A percentile compares a stretch with the other conserved stretches of the same genome.
phyloP scores from a whole-genome alignment of 805 yeast genomes.

The Novakomyces olei region DNA sequence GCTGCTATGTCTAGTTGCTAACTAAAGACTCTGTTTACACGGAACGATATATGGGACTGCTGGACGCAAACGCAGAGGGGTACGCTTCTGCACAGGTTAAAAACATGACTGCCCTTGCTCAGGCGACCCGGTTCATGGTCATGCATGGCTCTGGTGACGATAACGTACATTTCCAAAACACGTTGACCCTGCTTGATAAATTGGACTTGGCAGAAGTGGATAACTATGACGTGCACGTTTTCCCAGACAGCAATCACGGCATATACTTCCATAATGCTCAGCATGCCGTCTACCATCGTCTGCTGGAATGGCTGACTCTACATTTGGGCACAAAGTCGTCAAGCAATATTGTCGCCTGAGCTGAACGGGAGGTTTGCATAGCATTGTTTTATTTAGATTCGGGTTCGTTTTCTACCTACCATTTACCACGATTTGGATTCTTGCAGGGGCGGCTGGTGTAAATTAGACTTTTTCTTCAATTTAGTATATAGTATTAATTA shows the following conservation, averaged over 20 bases:
- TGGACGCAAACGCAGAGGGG: conserved; percentile 40
- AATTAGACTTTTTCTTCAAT: too few relatives aligned
- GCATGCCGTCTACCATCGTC: conserved; percentile 44
- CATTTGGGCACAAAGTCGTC: too few relatives aligned
- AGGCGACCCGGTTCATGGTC: conserved; percentile 44
- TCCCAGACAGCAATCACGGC: conserved; percentile 83
- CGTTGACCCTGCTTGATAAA: conserved; percentile 53
- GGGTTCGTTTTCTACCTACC: too few relatives aligned
- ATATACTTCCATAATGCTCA: conserved; percentile 65
- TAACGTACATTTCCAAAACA: conserved; percentile 86
- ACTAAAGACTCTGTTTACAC: conserved; percentile 89
- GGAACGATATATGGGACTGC: conserved; percentile 81
- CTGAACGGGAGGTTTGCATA: too few relatives aligned
- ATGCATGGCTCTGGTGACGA: conserved; percentile 98
- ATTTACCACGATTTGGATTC: too few relatives aligned
- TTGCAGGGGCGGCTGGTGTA: too few relatives aligned
- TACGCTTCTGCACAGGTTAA: conserved; percentile 37
- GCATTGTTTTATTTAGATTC: too few relatives aligned
- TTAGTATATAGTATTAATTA: too few relatives aligned
- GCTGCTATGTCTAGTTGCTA: too few relatives aligned
- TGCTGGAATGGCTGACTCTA: conserved; percentile 61
- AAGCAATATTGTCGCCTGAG: too few relatives aligned
- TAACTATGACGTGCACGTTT: conserved; percentile 72
- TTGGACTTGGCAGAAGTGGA: conserved; percentile 54
- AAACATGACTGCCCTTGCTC: conserved; percentile 32